Base-by-base conservation (phyloP, 768 basidiomycete genomes). In the Phallus indusiatus region DNA sequence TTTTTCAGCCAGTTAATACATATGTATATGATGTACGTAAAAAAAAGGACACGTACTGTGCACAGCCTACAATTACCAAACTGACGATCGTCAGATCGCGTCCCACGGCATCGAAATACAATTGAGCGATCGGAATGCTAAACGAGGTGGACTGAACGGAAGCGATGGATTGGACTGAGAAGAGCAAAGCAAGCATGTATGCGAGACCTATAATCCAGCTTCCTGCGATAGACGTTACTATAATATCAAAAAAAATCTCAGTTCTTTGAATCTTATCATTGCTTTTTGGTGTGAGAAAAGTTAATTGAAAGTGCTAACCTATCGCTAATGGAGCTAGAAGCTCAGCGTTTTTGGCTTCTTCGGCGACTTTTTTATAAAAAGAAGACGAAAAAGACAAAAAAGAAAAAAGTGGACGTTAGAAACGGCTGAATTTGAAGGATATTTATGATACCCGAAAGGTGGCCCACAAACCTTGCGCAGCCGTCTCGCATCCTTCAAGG, bases 401-500 rank as follows among this genome's bases (percentile, higher is more conserved):
- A 57, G 12, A 2, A 21, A n/a, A 50, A 37, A 18, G 9, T 52
- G 52, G 33, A 42, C 9, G 48, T 14, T 1, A 8, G 1, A 16
- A 1, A 17, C 20, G 1, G n/a, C 20, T n/a, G 28, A 59, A 24
- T 34, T 14, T 16, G 22, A 53, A 21, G 34, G 14, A 22, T n/a
- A n/a, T n/a, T 14, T n/a, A 42, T 42, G 42, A 42, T 42, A 42
- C 2, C 42, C 42, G 42, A 42, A 2, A 10, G 9, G 16, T 37
- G 3, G n/a, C 18, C 8, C 12, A n/a, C 55, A 46, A 18, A n/a
- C 57, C 57, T 64, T 83, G 81, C n/a, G 82, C 81, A 46, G 81
- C 80, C 5, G 81, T 83, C 65, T 82, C 81, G 65, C 81, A 82
- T 21, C 81, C 81, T 68, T 81, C 81, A 24, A 82, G 73, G 1